Evolutionary conservation across 2,329 filamentous ascomycete genomes (phyloP), one percentile per base, ranked within the genome.

Genomic region (Penicillium sp.): DNA sequence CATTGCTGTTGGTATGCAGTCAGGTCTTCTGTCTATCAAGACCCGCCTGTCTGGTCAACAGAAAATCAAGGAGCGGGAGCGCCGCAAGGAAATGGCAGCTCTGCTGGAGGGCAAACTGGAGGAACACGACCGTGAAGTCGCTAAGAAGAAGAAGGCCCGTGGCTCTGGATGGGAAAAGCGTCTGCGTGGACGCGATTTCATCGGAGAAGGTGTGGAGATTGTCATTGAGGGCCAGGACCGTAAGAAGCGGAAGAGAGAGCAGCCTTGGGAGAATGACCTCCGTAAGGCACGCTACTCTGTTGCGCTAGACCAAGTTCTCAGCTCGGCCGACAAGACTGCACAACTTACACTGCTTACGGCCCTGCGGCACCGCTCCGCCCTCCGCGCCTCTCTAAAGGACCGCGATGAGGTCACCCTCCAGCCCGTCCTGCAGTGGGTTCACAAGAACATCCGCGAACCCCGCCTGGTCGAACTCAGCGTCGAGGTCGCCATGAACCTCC

Each of bases 1-100:
- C 74, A 83, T 99, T 50, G 91, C 89, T 5, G 94, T 99, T 1
- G 94, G 93, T 71, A 93, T 97, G 86, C 88, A 94, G 67, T 95
- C 90, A 2, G 94, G 94, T 44, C 83, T 96, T n/a, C 81, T 99
- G 12, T 95, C 90, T 29, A 83, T 97, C 66, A 88, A 89, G 69
- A 97, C 93, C 1, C 86, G 91, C n/a, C 82, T 96, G 13, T 91
- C 89, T 0, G 91, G 91, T 6, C 81, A 89, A 51, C 89, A 95
- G 66, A 93, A 93, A 52, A 80, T 85, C 25, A 86, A 85, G 60
- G 88, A 90, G 64, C 81, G 84, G 27, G 89, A 93, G 72, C 85
- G 88, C 48, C 87, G 89, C 68, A 90, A 88, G 77, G 90, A 90
- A 73, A 95, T 96, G 90, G 80, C 89, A 60, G 88, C 91, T 2